Percentiles rank a stretch among this genome's conserved stretches.
Conservation (phyloP, 1,139 yeast species). For the Sugiyamaella castrensis region DNA sequence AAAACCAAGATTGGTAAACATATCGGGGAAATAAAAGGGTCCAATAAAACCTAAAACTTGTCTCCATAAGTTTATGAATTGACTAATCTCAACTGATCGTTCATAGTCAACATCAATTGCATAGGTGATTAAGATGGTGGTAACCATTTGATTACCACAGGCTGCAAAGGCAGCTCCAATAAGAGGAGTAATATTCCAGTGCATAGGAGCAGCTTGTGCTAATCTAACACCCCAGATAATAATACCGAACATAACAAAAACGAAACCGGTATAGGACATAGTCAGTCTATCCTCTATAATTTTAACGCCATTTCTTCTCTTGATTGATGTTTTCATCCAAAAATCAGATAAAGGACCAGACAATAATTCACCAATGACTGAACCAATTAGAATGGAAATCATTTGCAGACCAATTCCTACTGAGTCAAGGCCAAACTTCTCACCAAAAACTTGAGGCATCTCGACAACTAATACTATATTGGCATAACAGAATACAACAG, state of each 20-base stretch:
- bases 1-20: conserved; percentile 14
- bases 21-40: conserved; percentile 14
- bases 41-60: conserved; percentile 16
- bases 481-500: conserved; percentile 32
- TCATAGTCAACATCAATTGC: conserved; percentile 21
- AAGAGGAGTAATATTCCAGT: conserved; percentile 34
- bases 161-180: conserved; percentile 35
- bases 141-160: conserved; percentile 33
- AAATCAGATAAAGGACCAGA: conserved; percentile 35
- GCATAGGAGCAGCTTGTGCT: conserved; percentile 26
- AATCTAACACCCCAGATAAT: conserved; percentile 33
- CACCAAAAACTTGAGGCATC: conserved; percentile 32
- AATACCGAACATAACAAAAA: conserved; percentile 31
- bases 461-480: conserved; percentile 34
- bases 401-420: conserved; percentile 34
- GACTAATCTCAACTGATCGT: conserved; percentile 9
- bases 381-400: conserved; percentile 32
- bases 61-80: conserved; percentile 11
- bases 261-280: conserved; percentile 31
- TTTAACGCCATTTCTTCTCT: conserved; percentile 21
- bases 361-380: conserved; percentile 32
- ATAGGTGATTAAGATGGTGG: conserved; percentile 32
- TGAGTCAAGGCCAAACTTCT: conserved; percentile 29
- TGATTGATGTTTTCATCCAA: conserved; percentile 30
- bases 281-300: conserved; percentile 31